Conservation (phyloP, 441 rosid species). For the Macaranga tanarius region DNA sequence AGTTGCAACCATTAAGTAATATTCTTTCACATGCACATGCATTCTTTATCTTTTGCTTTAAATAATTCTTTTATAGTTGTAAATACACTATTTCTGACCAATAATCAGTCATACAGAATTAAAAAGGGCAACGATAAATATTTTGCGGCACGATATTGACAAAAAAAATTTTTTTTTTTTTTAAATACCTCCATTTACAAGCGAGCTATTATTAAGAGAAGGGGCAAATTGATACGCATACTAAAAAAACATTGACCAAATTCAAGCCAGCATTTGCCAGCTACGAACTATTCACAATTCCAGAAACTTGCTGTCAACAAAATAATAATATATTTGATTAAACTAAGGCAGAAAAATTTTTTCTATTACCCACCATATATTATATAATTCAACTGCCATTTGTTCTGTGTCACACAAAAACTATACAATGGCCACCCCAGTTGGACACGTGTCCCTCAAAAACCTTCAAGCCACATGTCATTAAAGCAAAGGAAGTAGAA, state of each 20-base stretch:
- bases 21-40: not conserved
- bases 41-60: not conserved
- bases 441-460: conserved; percentile 12
- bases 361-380: not conserved
- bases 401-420: not conserved
- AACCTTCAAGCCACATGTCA: not conserved
- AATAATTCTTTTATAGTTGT: too few relatives aligned
- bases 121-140: too few relatives aligned
- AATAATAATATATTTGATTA: not conserved
- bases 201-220: too few relatives aligned
- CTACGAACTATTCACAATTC: conserved; percentile 8
- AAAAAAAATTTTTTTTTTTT: too few relatives aligned
- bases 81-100: too few relatives aligned
- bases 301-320: not conserved
- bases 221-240: too few relatives aligned
- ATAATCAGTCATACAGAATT: too few relatives aligned
- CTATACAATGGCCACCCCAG: not conserved
- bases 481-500: not conserved
- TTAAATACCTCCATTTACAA: too few relatives aligned
- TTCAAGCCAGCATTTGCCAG: conserved; percentile 35
- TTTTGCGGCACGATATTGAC: too few relatives aligned
- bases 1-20: not conserved
- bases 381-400: not conserved
- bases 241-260: not conserved
- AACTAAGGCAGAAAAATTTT: not conserved